These are phyloP conservation scores for Coffea canephora DNA, from an alignment of 257 asterid species.

Conservation along the genomic window DNA sequence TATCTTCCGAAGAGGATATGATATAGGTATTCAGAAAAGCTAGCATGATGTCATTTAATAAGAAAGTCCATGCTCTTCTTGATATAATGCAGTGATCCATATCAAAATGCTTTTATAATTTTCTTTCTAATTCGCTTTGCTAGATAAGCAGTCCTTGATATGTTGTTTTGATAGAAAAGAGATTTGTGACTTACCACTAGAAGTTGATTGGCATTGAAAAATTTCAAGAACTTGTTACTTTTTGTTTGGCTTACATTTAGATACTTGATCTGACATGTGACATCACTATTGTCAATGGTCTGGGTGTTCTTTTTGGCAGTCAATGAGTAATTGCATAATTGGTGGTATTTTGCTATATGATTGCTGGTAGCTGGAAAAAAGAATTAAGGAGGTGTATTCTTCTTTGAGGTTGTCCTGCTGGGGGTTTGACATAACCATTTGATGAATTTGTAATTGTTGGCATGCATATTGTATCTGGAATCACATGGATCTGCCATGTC, in stretches of 20 bases:
- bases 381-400: background rate
- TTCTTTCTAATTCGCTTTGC: background rate
- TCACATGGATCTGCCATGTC: background rate
- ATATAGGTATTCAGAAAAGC: too few species aligned
- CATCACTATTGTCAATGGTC: background rate
- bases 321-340: background rate
- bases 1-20: too few species aligned
- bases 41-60: background rate
- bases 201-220: background rate
- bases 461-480: background rate
- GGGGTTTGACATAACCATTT: too few species aligned
- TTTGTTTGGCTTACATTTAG: background rate
- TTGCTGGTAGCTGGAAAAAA: background rate
- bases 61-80: background rate
- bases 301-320: background rate
- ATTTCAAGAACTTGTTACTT: background rate
- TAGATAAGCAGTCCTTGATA: background rate
- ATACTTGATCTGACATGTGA: background rate
- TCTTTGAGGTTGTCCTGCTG: background rate
- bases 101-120: background rate
- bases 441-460: background rate
- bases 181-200: background rate
- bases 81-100: background rate
- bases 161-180: background rate
- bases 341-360: background rate